Evolutionary conservation across 257 asterid genomes (phyloP), one percentile per base, ranked within the genome.

Genomic region (Lycium barbarum): DNA sequence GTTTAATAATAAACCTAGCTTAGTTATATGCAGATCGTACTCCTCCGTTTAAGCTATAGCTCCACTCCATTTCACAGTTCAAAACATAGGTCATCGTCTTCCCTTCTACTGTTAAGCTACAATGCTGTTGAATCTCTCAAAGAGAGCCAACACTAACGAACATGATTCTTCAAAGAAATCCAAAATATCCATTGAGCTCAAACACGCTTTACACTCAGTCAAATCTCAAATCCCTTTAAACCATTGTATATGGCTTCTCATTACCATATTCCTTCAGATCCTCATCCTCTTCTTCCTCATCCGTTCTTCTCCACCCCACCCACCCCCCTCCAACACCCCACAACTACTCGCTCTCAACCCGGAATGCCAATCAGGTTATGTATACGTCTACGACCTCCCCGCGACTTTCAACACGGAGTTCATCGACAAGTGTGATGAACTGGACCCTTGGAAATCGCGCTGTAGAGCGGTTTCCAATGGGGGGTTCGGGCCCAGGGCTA

Each of bases 351-450:
- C 22, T 49, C 80, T 55, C 8, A 57, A 58, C 63, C 40, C 40
- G 5, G 82, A 89, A 63, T 92, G 96, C 86, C 82, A 89, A 53
- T 86, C 68, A 47, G 94, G 96, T 5, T 87, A 83, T 10, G 90
- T 92, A 6, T 92, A 90, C 86, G 92, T 79, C 17, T 91, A 92
- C 70, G 89, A 91, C 35, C 91, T 91, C 9, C 94, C 96, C 1
- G 38, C 90, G 10, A 22, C 51, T 14, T 87, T 91, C 88, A 91
- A 92, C 88, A 76, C n/a, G 47, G 92, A 89, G 57, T 26, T 91
- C 2, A 9, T 89, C 18, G 87, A 85, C 61, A 88, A 88, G 6
- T 91, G 93, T 83, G 71, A 87, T 12, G 93, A 90, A 8, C 18
- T 89, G 15, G 83, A 90, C 85, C 92, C 91, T 2, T 89, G 91